Base-by-base conservation (phyloP, 352 stramenopile species). In the Phytophthora vignae region DNA sequence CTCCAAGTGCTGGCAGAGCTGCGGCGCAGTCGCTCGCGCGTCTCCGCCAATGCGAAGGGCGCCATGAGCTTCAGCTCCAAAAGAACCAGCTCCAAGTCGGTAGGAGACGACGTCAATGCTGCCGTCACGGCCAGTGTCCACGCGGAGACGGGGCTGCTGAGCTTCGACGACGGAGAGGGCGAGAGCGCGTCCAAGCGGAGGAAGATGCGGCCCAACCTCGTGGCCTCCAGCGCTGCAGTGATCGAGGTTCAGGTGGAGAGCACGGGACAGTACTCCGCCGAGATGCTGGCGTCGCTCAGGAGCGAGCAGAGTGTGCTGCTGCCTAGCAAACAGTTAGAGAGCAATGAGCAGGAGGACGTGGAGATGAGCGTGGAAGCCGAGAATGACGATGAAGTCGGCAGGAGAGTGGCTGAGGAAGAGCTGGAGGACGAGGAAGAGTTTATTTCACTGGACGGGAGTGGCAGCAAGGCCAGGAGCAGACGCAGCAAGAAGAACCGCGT, bases 251-350 rank as follows among this genome's bases (percentile, higher is more conserved):
- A 60, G 29, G 60, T 65, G 8, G 67, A 80, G 10, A 50, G 55
- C 11, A 44, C 25, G 11, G 77, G 65, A 33, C 33, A 65, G 15
- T 95, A 95, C 62, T 90, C 85, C 33, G 55, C 55, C 3, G 83
- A 91, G 52, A 88, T 87, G 78, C 60, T 95, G 21, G 82, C 74
- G 48, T 76, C 81, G 4, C 50, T 95, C 60, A 61, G 78, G 12
- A 77, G 74, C n/a, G 85, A 92, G n/a, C 87, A 95, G 63, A 93
- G 90, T 21, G 78, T 92, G 49, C 50, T 90, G 58, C 54, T 85
- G 46, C 54, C 74, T 5, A 66, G 22, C 49, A 49, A 42, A 15
- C 63, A 7, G 8, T 53, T 67, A 11, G 69, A 64, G n/a, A 42
- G 61, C 19, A 40, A 56, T 15, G 40, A 4, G n/a, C 14, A 60